These are phyloP conservation scores for Ceratobasidium theobromae DNA, from an alignment of 1,284 basidiomycete species.

Conservation along the genomic window DNA sequence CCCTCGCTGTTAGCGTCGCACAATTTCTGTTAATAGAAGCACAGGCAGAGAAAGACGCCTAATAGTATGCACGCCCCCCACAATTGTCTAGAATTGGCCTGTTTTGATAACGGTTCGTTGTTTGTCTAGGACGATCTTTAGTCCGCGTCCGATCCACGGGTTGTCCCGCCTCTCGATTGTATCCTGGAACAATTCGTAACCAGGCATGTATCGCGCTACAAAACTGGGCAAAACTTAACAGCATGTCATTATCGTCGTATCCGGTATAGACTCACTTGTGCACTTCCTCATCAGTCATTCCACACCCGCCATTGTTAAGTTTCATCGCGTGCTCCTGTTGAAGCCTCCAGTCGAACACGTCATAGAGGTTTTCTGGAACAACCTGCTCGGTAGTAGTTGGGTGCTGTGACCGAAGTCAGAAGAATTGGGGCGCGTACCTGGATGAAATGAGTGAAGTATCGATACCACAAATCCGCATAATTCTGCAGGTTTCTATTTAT, in stretches of 20 bases:
- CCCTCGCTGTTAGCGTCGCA: slow-evolving; percentile 54
- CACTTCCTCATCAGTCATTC: slow-evolving; percentile 83
- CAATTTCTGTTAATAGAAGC: slow-evolving; percentile 43
- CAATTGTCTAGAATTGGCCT: background rate
- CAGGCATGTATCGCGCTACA: slow-evolving; percentile 80
- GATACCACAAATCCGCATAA: slow-evolving; percentile 67
- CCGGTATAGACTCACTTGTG: slow-evolving; percentile 53
- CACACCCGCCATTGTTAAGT: slow-evolving; percentile 71
- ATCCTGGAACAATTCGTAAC: slow-evolving; percentile 75
- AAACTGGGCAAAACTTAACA: slow-evolving; percentile 50
- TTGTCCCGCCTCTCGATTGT: slow-evolving; percentile 8
- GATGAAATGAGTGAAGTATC: slow-evolving; percentile 64
- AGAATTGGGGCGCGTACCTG: slow-evolving; percentile 52
- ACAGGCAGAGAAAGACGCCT: slow-evolving; percentile 34
- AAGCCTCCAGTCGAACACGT: slow-evolving; percentile 64
- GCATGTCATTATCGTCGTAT: background rate
- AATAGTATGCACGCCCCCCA: background rate
- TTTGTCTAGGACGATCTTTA: slow-evolving; percentile 3
- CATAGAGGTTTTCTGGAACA: slow-evolving; percentile 42
- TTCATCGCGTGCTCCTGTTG: slow-evolving; percentile 91
- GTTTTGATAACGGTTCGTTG: slow-evolving; percentile 1
- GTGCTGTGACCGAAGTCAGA: background rate
- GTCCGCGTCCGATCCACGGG: slow-evolving; percentile 14
- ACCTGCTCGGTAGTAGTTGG: slow-evolving; percentile 1
- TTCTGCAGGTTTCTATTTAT: slow-evolving; percentile 61